Conservation (phyloP, 1,139 yeast species). For the Hanseniaspora gamundiae region DNA sequence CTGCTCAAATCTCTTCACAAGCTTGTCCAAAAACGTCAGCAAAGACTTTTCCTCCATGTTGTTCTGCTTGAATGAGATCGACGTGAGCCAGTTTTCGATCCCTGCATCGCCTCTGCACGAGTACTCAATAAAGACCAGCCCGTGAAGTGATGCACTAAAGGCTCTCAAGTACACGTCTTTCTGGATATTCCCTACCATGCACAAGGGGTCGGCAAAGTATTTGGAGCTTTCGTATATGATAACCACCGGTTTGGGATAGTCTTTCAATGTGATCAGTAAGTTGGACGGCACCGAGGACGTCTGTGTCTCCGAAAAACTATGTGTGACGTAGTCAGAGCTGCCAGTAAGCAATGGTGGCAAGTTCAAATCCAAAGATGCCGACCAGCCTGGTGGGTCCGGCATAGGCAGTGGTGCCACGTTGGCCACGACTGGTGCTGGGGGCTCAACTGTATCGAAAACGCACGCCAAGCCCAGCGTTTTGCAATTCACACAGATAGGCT, state of each 20-base stretch:
- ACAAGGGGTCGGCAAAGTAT: background rate
- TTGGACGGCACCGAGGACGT: background rate
- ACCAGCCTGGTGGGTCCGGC: background rate
- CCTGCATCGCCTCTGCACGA: background rate
- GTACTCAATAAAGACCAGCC: background rate
- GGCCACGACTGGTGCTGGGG: background rate
- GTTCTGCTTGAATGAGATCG: background rate
- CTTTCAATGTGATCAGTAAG: background rate
- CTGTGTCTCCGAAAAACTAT: background rate
- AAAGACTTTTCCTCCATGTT: background rate
- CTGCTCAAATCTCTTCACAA: background rate
- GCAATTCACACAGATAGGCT: background rate
- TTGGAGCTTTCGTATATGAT: background rate
- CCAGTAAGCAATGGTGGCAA: background rate
- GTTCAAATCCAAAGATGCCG: background rate
- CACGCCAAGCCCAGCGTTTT: background rate
- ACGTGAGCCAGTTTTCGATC: background rate
- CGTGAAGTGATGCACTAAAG: background rate
- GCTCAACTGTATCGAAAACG: background rate
- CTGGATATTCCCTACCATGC: background rate
- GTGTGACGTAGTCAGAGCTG: background rate
- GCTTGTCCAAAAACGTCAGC: background rate
- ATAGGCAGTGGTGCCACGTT: background rate
- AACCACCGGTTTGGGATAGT: background rate
- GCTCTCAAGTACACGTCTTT: background rate